Percentiles rank a stretch among this genome's conserved stretches.
These are phyloP conservation scores for Dactylonectria macrodidyma DNA, from an alignment of 2,329 filamentous ascomycete species.

Conservation along the genomic window DNA sequence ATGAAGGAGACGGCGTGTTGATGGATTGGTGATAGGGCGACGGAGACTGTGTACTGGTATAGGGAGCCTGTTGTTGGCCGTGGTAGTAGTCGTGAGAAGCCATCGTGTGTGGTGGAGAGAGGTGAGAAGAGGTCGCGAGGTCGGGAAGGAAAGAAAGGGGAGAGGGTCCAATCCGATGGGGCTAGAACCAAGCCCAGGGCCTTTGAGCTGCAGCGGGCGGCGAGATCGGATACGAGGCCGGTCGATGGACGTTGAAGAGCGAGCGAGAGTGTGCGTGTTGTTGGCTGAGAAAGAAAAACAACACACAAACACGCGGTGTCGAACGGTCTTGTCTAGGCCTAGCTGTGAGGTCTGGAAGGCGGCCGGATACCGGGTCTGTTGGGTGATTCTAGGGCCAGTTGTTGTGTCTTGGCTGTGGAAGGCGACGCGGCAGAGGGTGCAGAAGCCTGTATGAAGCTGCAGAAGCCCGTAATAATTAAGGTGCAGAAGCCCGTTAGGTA, in stretches of 20 bases:
- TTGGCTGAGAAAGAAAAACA: constrained; percentile 5
- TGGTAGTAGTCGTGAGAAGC: constrained; percentile 77
- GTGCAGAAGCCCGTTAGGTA: constrained; percentile 13
- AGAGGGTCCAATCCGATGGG: constrained; percentile 18
- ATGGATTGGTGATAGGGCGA: constrained; percentile 58
- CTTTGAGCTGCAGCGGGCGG: constrained; percentile 17
- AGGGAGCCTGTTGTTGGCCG: constrained; percentile 57
- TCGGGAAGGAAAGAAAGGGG: constrained; percentile 22
- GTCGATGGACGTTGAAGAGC: constrained; percentile 1
- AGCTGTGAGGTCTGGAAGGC: constrained; percentile 20
- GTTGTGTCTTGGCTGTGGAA: constrained; percentile 20
- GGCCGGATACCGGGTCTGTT: constrained; percentile 16
- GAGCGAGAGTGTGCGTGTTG: neutral
- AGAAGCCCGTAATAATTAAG: neutral
- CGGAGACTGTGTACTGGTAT: constrained; percentile 55
- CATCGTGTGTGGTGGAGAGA: constrained; percentile 59
- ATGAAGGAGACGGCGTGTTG: constrained; percentile 59
- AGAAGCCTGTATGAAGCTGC: neutral
- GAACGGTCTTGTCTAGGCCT: constrained; percentile 18
- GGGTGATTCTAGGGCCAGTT: constrained; percentile 3
- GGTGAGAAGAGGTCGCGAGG: constrained; percentile 2
- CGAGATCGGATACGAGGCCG: constrained; percentile 1
- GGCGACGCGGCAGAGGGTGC: constrained; percentile 5
- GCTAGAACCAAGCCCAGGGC: constrained; percentile 17
- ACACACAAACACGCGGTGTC: constrained; percentile 5